phyloP scores from a whole-genome alignment of 1,284 basidiomycete genomes.

The Pterulicium gracile region DNA sequence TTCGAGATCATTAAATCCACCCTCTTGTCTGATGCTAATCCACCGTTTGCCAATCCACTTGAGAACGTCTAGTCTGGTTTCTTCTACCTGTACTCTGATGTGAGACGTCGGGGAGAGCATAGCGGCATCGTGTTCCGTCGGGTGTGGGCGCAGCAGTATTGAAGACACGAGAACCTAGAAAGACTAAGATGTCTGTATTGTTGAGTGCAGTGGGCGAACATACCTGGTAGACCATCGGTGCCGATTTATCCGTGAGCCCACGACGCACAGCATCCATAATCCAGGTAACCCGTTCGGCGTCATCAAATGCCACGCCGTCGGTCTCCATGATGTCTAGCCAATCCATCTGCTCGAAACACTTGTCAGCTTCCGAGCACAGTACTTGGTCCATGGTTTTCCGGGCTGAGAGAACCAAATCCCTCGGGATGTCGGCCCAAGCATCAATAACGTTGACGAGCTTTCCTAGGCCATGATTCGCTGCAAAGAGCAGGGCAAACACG shows the following conservation, averaged over 20 bases:
- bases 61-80: constrained; percentile 57
- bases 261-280: constrained; percentile 55
- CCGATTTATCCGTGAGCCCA: constrained; percentile 49
- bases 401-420: constrained; percentile 52
- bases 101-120: constrained; percentile 56
- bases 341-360: constrained; percentile 49
- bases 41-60: constrained; percentile 42
- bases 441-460: constrained; percentile 45
- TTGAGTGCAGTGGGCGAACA: constrained; percentile 5
- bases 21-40: constrained; percentile 63
- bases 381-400: constrained; percentile 52
- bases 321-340: constrained; percentile 64
- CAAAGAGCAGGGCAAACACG: constrained; percentile 55
- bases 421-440: constrained; percentile 55
- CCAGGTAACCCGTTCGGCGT: constrained; percentile 61
- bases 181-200: constrained; percentile 6
- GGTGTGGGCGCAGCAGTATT: constrained; percentile 60
- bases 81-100: constrained; percentile 60
- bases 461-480: constrained; percentile 51
- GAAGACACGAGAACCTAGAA: constrained; percentile 62
- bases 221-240: constrained; percentile 65
- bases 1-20: constrained; percentile 76
- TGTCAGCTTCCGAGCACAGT: constrained; percentile 45
- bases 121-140: constrained; percentile 43
- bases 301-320: constrained; percentile 63